Percentiles rank a stretch among this genome's conserved stretches.
Evolutionary conservation across 257 asterid species (phyloP).

Genomic region (Jacaranda copaia): DNA sequence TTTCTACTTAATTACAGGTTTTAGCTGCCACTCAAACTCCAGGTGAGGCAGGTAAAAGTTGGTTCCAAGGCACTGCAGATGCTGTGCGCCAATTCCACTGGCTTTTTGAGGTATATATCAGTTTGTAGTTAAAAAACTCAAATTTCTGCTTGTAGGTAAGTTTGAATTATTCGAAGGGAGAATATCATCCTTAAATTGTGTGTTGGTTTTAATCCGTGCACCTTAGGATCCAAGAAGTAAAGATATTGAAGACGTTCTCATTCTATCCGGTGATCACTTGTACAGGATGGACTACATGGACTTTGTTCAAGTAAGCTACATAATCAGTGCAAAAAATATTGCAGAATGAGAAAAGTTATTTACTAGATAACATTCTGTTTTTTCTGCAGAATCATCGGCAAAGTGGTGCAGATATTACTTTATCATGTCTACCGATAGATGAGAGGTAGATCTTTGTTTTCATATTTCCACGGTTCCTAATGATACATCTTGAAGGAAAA

Average conservation of each 20-base stretch:
- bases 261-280: conserved; percentile 97
- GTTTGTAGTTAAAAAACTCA: not conserved
- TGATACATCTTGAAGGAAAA: too few relatives aligned
- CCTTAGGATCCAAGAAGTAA: conserved; percentile 90
- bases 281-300: conserved; percentile 98
- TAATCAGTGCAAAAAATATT: not conserved
- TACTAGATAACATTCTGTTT: conserved; percentile 28
- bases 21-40: conserved; percentile 98
- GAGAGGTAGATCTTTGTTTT: conserved; percentile 57
- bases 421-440: conserved; percentile 82
- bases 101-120: conserved; percentile 85
- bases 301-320: conserved; percentile 74
- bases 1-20: conserved; percentile 52
- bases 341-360: not conserved
- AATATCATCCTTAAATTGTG: too few relatives aligned
- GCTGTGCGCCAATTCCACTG: conserved; percentile 97
- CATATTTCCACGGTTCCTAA: conserved; percentile 1
- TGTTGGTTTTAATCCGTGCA: conserved; percentile 10
- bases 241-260: conserved; percentile 93
- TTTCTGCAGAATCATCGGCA: conserved; percentile 79
- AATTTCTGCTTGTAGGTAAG: not conserved
- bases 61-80: conserved; percentile 99
- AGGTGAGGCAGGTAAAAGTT: conserved; percentile 83
- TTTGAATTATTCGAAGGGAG: too few relatives aligned
- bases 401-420: conserved; percentile 96